Conservation (phyloP, 805 yeast species). For the Candida takata region DNA sequence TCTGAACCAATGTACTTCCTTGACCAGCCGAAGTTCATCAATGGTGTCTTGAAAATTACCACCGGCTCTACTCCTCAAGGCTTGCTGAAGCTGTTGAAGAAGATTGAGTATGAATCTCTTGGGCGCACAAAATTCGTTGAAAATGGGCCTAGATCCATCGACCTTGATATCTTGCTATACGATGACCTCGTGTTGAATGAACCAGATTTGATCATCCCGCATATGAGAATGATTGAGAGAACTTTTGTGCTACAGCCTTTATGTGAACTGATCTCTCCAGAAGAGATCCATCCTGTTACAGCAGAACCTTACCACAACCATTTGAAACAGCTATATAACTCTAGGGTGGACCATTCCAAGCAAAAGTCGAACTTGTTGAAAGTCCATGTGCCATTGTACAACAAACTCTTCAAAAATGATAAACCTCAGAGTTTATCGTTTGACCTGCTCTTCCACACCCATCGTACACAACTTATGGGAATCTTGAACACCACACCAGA, state of each 20-base stretch:
- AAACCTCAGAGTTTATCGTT: slow-evolving; percentile 29
- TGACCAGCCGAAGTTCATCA: slow-evolving; percentile 75
- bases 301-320: slow-evolving; percentile 75
- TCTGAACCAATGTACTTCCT: slow-evolving; percentile 89
- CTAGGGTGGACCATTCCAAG: slow-evolving; percentile 23
- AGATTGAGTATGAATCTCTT: slow-evolving; percentile 68
- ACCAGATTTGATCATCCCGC: slow-evolving; percentile 69
- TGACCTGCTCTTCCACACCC: slow-evolving; percentile 37
- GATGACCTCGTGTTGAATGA: slow-evolving; percentile 44
- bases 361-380: slow-evolving; percentile 46
- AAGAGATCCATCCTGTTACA: slow-evolving; percentile 71
- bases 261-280: slow-evolving; percentile 69
- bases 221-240: slow-evolving; percentile 80
- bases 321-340: slow-evolving; percentile 45
- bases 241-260: slow-evolving; percentile 87
- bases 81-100: slow-evolving; percentile 54
- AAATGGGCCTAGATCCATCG: slow-evolving; percentile 91
- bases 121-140: slow-evolving; percentile 70
- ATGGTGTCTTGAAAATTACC: slow-evolving; percentile 69
- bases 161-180: slow-evolving; percentile 77
- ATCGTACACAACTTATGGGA: slow-evolving; percentile 74
- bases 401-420: slow-evolving; percentile 16
- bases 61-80: slow-evolving; percentile 61
- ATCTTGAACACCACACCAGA: slow-evolving; percentile 89
- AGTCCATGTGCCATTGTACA: slow-evolving; percentile 42